Evolutionary conservation across 768 basidiomycete genomes (phyloP), one percentile per base, ranked within the genome.

Genomic region (Mycena sanguinolenta): DNA sequence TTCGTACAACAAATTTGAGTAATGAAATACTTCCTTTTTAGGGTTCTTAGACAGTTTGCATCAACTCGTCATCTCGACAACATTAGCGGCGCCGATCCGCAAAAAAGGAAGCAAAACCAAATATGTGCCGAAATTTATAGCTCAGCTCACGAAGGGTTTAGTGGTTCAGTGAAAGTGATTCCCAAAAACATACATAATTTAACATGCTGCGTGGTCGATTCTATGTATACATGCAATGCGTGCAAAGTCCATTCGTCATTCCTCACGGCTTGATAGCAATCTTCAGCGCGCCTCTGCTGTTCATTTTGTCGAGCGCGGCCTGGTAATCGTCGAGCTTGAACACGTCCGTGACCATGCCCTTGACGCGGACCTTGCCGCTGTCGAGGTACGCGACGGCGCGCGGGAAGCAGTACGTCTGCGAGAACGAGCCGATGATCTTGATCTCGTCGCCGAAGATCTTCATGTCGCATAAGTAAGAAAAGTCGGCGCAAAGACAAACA

Each of bases 331-430:
- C 85, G 69, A 73, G 72, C 72, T 73, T 73, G 69, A 73, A 73
- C 46, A 84, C 71, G 73, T 89, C 82, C 32, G 88, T 80, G 52
- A 91, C 90, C 88, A 91, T 90, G 58, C 91, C 91, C 77, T 92
- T 91, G 38, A 92, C 88, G 67, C 85, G 92, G 77, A 96, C 84
- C 82, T 95, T 96, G 16, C 94, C 93, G 71, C 90, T 89, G 77
- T 97, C 95, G 36, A 97, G 90, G 80, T 96, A 96, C 14, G 91
- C 93, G 44, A 97, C 89, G 3, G 95, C 95, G n/a, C 95, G 92
- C 46, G 95, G 94, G 91, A 97, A 96, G 82, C 95, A 97, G 82
- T 85, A 91, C 1, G 92, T 92, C 74, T 96, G 95, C 21, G 95
- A 93, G 85, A 96, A 96, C 1, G 95, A 96, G 27, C 95, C 95